Evolutionary conservation across 176 grass and related monocot species (phyloP).

Genomic region (Ensete ventricosum): DNA sequence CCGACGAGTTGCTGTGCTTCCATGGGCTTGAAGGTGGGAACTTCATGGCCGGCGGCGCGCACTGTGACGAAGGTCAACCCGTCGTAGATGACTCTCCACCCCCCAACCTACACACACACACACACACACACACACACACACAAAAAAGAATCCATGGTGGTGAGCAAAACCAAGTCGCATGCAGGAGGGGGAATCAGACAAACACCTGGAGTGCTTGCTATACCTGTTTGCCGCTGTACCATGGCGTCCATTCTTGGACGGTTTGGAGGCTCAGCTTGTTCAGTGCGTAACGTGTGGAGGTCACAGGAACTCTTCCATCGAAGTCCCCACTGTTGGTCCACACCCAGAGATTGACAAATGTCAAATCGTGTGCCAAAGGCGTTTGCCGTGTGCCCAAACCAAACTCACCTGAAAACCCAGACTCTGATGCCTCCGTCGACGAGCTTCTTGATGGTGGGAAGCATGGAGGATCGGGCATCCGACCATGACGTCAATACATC

Average conservation of each 20-base stretch:
- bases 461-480: constrained; percentile 29
- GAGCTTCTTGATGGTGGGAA: constrained; percentile 59
- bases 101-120: constrained; percentile 39
- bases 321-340: not conserved
- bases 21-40: not conserved
- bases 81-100: constrained; percentile 22
- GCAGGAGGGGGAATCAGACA: too few species aligned
- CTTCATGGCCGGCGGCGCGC: not conserved
- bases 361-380: too few species aligned
- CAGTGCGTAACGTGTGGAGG: not conserved
- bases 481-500: constrained; percentile 27
- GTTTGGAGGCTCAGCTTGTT: constrained; percentile 2
- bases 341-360: too few species aligned
- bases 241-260: not conserved
- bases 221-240: constrained; percentile 57
- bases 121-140: not conserved
- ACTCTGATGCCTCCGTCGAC: constrained; percentile 40
- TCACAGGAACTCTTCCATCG: constrained; percentile 14
- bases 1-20: not conserved
- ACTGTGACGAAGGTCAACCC: not conserved
- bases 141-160: not conserved
- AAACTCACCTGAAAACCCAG: constrained; percentile 37
- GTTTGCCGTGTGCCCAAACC: too few species aligned
- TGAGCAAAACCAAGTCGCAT: not conserved
- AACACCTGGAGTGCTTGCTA: too few species aligned